Base-by-base conservation (phyloP, 768 basidiomycete species). In the Trametes coccinea region DNA sequence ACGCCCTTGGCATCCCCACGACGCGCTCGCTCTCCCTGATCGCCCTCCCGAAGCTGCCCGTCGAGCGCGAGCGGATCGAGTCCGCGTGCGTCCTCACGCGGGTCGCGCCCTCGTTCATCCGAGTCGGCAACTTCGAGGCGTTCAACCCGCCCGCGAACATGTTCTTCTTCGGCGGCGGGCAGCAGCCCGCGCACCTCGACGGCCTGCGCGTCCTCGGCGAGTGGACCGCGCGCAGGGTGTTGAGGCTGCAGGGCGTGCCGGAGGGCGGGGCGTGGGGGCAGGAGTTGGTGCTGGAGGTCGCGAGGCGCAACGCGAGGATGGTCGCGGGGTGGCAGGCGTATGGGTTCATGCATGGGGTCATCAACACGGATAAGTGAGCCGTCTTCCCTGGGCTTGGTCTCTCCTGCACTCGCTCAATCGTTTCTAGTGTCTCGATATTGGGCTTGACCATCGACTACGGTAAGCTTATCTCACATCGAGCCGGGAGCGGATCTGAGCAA, bases 261-360 rank as follows among this genome's bases (percentile, higher is more conserved):
- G 69, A 70, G 71, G 66, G 51, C 70, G 70, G 62, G 62, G 77
- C 84, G 4, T 95, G 92, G 92, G 91, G 84, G 4, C 79, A 79
- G 70, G 78, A 82, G 47, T 73, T 98, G 47, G 81, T 96, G 2
- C 75, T 87, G 65, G 94, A 97, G 67, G 86, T 86, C 0, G 87
- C 93, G 14, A 84, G 82, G 72, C 78, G 94, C 69, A 98, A 97
- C 70, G 95, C 92, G 46, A 79, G 78, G 71, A 98, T 95, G 91
- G 92, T 95, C 0, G 97, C 95, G 9, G 89, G 82, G 3, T 98
- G 97, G 97, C 96, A 98, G 75, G 93, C 85, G 6, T 91, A 90
- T 72, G 93, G 93, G 0, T 95, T 92, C 72, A 93, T 94, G 93
- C 92, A 95, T 70, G 94, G 93, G 0, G 96, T 99, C 40, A 93